A percentile compares a stretch with the other conserved stretches of the same genome.
phyloP scores from a whole-genome alignment of 2,329 filamentous ascomycete genomes.

The Metarhizium sp. region DNA sequence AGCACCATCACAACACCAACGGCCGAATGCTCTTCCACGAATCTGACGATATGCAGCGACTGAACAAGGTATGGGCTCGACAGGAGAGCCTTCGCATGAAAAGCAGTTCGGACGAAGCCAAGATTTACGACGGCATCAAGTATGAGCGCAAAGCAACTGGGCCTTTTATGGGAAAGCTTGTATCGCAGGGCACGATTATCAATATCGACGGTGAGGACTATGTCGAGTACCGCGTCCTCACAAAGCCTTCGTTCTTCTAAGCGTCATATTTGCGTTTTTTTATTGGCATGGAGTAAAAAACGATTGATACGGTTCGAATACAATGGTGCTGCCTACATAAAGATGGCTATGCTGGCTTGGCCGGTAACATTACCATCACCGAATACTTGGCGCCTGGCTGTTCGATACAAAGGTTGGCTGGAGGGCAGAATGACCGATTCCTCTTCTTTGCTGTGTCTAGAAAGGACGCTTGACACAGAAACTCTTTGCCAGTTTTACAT shows the following conservation, averaged over 20 bases:
- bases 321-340: background rate
- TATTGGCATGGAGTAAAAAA: background rate
- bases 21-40: constrained; percentile 32
- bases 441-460: background rate
- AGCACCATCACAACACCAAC: constrained; percentile 12
- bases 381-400: background rate
- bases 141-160: constrained; percentile 54
- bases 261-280: background rate
- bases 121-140: constrained; percentile 49
- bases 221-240: constrained; percentile 56
- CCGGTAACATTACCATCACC: background rate
- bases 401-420: background rate
- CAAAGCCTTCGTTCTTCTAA: constrained; percentile 52
- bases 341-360: background rate
- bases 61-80: constrained; percentile 46
- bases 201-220: constrained; percentile 59
- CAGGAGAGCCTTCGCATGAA: constrained; percentile 40
- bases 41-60: constrained; percentile 37
- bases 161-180: constrained; percentile 54
- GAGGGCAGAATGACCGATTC: background rate
- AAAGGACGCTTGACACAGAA: background rate
- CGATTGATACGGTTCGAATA: background rate
- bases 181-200: constrained; percentile 51
- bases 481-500: background rate
- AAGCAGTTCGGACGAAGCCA: constrained; percentile 39